Evolutionary conservation across 2,329 filamentous ascomycete species (phyloP).

Genomic region (Samsoniella hepiali): DNA sequence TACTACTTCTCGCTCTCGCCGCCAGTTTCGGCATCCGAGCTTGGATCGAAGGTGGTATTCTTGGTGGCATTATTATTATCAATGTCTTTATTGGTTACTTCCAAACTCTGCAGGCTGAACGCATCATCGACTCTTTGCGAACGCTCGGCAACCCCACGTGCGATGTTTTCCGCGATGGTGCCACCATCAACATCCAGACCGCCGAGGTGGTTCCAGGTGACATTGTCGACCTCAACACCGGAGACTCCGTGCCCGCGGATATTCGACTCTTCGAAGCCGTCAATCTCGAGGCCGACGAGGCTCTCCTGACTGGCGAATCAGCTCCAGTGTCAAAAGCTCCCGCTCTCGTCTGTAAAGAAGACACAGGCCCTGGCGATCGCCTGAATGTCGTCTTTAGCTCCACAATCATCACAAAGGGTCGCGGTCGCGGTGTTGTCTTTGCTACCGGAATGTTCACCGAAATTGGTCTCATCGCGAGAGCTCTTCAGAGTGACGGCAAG

Average conservation of each 20-base stretch:
- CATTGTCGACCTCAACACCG: slow-evolving; percentile 46
- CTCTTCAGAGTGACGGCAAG: slow-evolving; percentile 30
- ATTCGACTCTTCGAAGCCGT: slow-evolving; percentile 51
- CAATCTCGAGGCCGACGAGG: slow-evolving; percentile 63
- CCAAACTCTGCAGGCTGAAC: slow-evolving; percentile 41
- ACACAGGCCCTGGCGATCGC: slow-evolving; percentile 46
- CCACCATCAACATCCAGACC: slow-evolving; percentile 31
- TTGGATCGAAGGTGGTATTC: slow-evolving; percentile 50
- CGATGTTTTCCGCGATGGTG: slow-evolving; percentile 37
- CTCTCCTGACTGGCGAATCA: slow-evolving; percentile 59
- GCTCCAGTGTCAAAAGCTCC: slow-evolving; percentile 51
- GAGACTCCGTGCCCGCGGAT: slow-evolving; percentile 57
- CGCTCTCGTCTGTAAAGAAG: slow-evolving; percentile 36
- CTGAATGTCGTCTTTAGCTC: slow-evolving; percentile 56
- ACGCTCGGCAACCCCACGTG: slow-evolving; percentile 36
- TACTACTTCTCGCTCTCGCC: slow-evolving; percentile 60
- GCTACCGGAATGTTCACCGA: slow-evolving; percentile 59
- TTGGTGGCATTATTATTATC: slow-evolving; percentile 49
- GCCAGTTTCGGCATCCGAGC: slow-evolving; percentile 47
- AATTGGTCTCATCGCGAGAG: slow-evolving; percentile 54
- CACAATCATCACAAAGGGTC: slow-evolving; percentile 55
- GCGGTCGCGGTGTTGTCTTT: slow-evolving; percentile 56
- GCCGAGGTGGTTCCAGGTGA: slow-evolving; percentile 54
- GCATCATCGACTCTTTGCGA: slow-evolving; percentile 40
- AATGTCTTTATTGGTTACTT: slow-evolving; percentile 50